These are phyloP conservation scores for Hanseniaspora guilliermondii DNA, from an alignment of 805 yeast species.

Conservation along the genomic window DNA sequence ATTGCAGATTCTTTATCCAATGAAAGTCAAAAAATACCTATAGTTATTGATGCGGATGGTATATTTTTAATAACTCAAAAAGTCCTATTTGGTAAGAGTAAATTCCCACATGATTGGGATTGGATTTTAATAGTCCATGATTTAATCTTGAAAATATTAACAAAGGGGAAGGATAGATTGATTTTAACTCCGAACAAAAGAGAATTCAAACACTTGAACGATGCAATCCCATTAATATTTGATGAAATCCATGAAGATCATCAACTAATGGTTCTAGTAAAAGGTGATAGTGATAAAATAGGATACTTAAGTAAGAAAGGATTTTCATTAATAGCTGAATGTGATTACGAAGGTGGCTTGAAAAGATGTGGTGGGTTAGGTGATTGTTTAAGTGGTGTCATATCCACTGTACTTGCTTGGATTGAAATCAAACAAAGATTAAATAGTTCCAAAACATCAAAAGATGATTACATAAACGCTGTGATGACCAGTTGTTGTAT, in stretches of 20 bases:
- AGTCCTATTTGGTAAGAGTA: not conserved
- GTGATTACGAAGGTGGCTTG: slow-evolving; percentile 46
- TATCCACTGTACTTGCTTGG: slow-evolving; percentile 10
- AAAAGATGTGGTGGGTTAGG: slow-evolving; percentile 96
- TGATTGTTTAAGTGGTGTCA: slow-evolving; percentile 67
- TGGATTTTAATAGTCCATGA: slow-evolving; percentile 16
- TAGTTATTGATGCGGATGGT: slow-evolving; percentile 86
- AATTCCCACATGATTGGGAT: not conserved
- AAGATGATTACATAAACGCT: not conserved
- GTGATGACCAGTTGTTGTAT: slow-evolving; percentile 5
- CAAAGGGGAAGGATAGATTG: slow-evolving; percentile 45
- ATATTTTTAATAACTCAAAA: slow-evolving; percentile 46
- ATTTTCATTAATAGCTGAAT: slow-evolving; percentile 33
- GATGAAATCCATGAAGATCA: not conserved
- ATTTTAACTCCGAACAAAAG: slow-evolving; percentile 81
- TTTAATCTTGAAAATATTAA: slow-evolving; percentile 26
- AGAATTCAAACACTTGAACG: slow-evolving; percentile 49
- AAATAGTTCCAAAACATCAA: not conserved
- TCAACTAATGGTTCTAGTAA: slow-evolving; percentile 33
- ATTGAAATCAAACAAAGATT: not conserved
- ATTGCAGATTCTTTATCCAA: not conserved
- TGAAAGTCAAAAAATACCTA: slow-evolving; percentile 36
- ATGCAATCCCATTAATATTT: not conserved
- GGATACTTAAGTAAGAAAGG: slow-evolving; percentile 31
- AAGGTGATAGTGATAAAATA: slow-evolving; percentile 54